Evolutionary conservation across 1,284 basidiomycete genomes (phyloP).

Genomic region (Kwoniella shivajii): DNA sequence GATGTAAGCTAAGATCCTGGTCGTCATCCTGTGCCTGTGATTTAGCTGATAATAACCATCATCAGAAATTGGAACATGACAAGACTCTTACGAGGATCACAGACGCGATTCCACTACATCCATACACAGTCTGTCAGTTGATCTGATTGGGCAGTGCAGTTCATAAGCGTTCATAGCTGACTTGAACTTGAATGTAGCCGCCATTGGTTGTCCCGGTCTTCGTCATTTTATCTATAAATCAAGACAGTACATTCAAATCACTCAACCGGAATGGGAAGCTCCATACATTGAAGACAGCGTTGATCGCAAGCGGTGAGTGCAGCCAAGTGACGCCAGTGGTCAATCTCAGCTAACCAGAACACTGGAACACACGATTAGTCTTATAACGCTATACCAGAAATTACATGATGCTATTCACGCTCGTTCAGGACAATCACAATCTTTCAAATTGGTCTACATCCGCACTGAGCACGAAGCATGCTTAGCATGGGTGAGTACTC

Average conservation of each 20-base stretch:
- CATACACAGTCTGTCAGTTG: slow-evolving; percentile 53
- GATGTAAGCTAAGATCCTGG: slow-evolving; percentile 60
- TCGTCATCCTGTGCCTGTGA: no score
- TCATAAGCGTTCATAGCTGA: background rate
- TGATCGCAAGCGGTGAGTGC: slow-evolving; percentile 37
- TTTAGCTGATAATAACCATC: background rate
- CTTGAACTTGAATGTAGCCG: slow-evolving; percentile 45
- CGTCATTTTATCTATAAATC: slow-evolving; percentile 96
- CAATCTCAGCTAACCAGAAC: background rate
- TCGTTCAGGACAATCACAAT: slow-evolving; percentile 70
- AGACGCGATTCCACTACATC: slow-evolving; percentile 37
- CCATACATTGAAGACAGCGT: slow-evolving; percentile 65
- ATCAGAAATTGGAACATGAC: slow-evolving; percentile 65
- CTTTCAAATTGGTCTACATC: slow-evolving; percentile 80
- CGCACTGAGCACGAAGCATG: slow-evolving; percentile 82
- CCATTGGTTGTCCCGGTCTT: slow-evolving; percentile 80
- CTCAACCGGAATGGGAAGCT: slow-evolving; percentile 76
- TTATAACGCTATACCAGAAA: slow-evolving; percentile 80
- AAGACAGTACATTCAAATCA: slow-evolving; percentile 82
- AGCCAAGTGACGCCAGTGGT: background rate
- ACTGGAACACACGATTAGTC: slow-evolving; percentile 54
- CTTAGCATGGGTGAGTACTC: slow-evolving; percentile 61
- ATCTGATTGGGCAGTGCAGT: no score
- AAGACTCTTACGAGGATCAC: slow-evolving; percentile 59
- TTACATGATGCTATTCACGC: slow-evolving; percentile 83